phyloP scores from a whole-genome alignment of 2,329 filamentous ascomycete species.

The Zymoseptoria brevis region DNA sequence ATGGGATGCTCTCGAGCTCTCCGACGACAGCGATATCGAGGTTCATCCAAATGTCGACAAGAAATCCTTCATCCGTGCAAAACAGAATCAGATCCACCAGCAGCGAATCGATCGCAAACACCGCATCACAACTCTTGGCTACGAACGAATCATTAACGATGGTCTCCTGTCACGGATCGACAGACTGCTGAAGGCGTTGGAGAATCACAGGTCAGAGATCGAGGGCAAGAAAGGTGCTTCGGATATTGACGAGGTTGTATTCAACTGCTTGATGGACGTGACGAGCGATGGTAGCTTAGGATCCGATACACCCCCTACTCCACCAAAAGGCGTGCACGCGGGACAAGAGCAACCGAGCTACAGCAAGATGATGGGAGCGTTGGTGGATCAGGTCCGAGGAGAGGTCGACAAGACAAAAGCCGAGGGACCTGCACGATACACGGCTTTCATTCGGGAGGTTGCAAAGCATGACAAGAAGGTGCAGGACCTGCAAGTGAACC shows the following conservation, averaged over 20 bases:
- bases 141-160: conserved; percentile 89
- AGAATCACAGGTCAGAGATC: conserved; percentile 55
- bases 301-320: conserved; percentile 66
- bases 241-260: conserved; percentile 73
- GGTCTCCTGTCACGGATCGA: conserved; percentile 79
- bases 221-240: conserved; percentile 52
- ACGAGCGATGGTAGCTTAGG: conserved; percentile 57
- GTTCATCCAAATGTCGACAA: conserved; percentile 99
- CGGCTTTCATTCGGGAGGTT: conserved; percentile 71
- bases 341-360: conserved; percentile 73
- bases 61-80: conserved; percentile 93
- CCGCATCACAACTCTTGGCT: conserved; percentile 85
- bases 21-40: conserved; percentile 95
- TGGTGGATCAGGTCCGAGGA: conserved; percentile 89
- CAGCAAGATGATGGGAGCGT: conserved; percentile 95
- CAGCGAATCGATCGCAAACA: conserved; percentile 77
- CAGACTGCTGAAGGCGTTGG: conserved; percentile 64
- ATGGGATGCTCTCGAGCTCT: conserved; percentile 88
- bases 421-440: conserved; percentile 50
- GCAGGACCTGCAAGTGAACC: conserved; percentile 64
- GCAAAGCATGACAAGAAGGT: conserved; percentile 71
- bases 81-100: conserved; percentile 94
- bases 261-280: conserved; percentile 75
- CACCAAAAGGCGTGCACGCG: conserved; percentile 71
- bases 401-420: conserved; percentile 65